Percentiles rank a stretch among this genome's conserved stretches.
Evolutionary conservation across 176 grass and related monocot species (phyloP).

Genomic region (Oryza glaberrima): DNA sequence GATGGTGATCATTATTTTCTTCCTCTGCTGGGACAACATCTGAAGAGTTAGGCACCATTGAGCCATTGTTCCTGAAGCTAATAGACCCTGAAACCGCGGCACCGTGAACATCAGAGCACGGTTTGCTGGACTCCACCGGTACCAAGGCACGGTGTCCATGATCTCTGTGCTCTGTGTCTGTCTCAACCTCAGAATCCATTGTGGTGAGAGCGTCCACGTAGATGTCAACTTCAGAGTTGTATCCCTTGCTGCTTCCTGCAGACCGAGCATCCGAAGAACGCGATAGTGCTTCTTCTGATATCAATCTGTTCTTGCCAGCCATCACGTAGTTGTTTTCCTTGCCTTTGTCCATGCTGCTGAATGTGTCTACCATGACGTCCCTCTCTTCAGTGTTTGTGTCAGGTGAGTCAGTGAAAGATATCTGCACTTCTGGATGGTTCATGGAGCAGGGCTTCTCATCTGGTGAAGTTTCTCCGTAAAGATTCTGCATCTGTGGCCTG

Average conservation of each 20-base stretch:
- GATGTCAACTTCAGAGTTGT: constrained; percentile 74
- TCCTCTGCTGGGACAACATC: constrained; percentile 29
- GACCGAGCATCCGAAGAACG: constrained; percentile 47
- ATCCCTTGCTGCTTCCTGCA: constrained; percentile 63
- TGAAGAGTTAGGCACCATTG: not conserved
- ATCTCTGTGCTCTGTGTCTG: constrained; percentile 54
- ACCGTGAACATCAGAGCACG: constrained; percentile 38
- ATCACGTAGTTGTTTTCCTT: not conserved
- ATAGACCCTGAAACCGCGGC: constrained; percentile 26
- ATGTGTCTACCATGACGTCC: constrained; percentile 61
- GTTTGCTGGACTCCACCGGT: constrained; percentile 27
- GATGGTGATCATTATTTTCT: constrained; percentile 21
- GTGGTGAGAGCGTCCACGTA: constrained; percentile 73
- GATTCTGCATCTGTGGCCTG: constrained; percentile 53
- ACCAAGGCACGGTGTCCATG: constrained; percentile 22
- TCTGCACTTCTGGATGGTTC: constrained; percentile 44
- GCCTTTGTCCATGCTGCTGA: constrained; percentile 32
- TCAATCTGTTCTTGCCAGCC: constrained; percentile 31
- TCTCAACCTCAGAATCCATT: constrained; percentile 78
- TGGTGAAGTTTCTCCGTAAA: constrained; percentile 51
- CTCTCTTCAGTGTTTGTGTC: constrained; percentile 51
- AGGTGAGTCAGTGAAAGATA: constrained; percentile 50
- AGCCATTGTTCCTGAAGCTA: constrained; percentile 44
- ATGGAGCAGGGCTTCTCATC: constrained; percentile 41
- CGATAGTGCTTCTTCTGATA: constrained; percentile 53